A percentile compares a stretch with the other conserved stretches of the same genome.
These are phyloP conservation scores for Trichoderma asperelloides DNA, from an alignment of 495 filamentous ascomycete species.

Conservation along the genomic window DNA sequence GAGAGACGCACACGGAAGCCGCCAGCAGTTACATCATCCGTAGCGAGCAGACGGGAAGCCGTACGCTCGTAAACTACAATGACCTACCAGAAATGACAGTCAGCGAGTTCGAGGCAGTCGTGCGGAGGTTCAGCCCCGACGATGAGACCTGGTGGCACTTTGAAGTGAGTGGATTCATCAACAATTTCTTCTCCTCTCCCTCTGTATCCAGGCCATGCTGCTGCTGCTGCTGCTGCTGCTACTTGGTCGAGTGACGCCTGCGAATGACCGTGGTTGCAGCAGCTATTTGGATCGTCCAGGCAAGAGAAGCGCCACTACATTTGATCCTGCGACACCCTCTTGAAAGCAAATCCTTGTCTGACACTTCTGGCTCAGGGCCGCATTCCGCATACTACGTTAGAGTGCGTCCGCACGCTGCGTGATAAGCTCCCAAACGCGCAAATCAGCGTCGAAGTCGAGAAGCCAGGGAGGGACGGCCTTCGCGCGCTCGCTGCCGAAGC, in stretches of 20 bases:
- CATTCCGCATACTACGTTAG: constrained; percentile 51
- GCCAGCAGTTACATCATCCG: constrained; percentile 67
- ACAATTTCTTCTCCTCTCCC: neutral
- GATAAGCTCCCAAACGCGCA: constrained; percentile 31
- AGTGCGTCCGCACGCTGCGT: constrained; percentile 52
- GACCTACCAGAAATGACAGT: constrained; percentile 55
- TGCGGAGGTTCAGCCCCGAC: constrained; percentile 20
- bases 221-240: no score
- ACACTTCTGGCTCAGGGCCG: constrained; percentile 43
- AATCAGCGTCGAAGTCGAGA: constrained; percentile 65
- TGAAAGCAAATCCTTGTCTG: neutral
- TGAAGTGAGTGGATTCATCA: constrained; percentile 43
- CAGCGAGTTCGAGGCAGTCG: constrained; percentile 41
- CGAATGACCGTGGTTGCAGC: neutral
- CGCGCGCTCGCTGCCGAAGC: constrained; percentile 51
- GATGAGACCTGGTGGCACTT: constrained; percentile 58
- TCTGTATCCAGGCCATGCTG: no score
- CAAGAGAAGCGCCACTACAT: neutral
- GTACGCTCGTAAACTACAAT: constrained; percentile 65
- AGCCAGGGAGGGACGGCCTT: constrained; percentile 53
- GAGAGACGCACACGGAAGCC: constrained; percentile 43
- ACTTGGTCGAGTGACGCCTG: neutral
- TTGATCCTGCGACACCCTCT: neutral
- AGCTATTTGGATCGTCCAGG: neutral
- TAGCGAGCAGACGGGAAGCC: constrained; percentile 46